phyloP scores from a whole-genome alignment of 495 filamentous ascomycete species.

The Penicillium taxi region DNA sequence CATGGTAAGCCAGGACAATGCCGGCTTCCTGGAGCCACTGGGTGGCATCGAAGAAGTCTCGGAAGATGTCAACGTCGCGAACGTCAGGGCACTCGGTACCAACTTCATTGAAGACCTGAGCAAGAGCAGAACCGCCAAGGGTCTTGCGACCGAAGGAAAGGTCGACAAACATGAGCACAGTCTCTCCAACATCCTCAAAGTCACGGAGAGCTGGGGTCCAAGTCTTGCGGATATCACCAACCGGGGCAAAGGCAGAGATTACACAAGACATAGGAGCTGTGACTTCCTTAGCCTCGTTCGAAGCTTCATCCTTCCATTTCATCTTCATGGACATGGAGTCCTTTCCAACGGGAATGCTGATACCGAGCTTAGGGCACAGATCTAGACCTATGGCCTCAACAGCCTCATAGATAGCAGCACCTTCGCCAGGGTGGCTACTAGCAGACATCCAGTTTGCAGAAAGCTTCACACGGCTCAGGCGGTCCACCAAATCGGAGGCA shows the following conservation, averaged over 20 bases:
- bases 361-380: conserved; percentile 72
- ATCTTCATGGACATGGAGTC: conserved; percentile 99
- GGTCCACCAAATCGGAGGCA: conserved; percentile 72
- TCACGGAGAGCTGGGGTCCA: conserved; percentile 89
- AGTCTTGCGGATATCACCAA: conserved; percentile 69
- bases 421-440: conserved; percentile 86
- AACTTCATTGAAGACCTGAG: conserved; percentile 83
- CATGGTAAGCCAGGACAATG: conserved; percentile 91
- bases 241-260: conserved; percentile 80
- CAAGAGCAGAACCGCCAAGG: conserved; percentile 85
- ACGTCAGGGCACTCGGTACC: conserved; percentile 81
- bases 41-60: conserved; percentile 87
- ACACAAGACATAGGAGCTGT: conserved; percentile 86
- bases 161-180: conserved; percentile 84
- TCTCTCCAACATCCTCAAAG: conserved; percentile 81
- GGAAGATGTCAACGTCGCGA: conserved; percentile 69
- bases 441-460: conserved; percentile 99
- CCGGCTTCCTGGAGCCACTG: conserved; percentile 77
- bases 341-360: conserved; percentile 93
- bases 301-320: conserved; percentile 74
- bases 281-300: conserved; percentile 66
- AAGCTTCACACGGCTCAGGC: conserved; percentile 69
- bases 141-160: conserved; percentile 69
- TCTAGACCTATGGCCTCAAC: conserved; percentile 89
- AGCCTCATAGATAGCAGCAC: conserved; percentile 87